Evolutionary conservation across 148 eudicot species (phyloP).

Genomic region (Limonium bicolor): DNA sequence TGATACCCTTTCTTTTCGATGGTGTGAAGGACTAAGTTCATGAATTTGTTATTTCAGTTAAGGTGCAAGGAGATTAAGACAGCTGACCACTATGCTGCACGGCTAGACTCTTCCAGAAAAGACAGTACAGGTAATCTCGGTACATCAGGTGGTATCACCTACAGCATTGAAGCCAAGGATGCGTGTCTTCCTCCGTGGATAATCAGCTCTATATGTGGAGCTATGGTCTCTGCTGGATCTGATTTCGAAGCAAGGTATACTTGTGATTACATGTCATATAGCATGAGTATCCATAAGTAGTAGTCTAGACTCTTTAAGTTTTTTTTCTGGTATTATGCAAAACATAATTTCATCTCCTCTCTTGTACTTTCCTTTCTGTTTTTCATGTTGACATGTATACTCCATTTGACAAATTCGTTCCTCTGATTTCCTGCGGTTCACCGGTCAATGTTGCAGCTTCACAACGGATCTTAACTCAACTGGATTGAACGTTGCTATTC

Average conservation of each 20-base stretch:
- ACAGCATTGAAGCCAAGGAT: conserved; percentile 74
- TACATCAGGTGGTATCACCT: conserved; percentile 36
- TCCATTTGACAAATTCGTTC: background rate
- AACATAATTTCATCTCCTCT: too few relatives aligned
- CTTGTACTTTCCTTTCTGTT: background rate
- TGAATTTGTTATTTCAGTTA: conserved; percentile 26
- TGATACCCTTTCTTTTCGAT: background rate
- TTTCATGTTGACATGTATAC: background rate
- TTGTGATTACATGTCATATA: too few relatives aligned
- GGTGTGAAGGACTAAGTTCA: background rate
- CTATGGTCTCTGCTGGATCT: conserved; percentile 37
- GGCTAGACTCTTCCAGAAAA: conserved; percentile 15
- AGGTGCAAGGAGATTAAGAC: conserved; percentile 73
- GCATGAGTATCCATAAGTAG: too few relatives aligned
- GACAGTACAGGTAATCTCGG: conserved; percentile 23
- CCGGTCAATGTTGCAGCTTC: conserved; percentile 41
- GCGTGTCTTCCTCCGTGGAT: conserved; percentile 81
- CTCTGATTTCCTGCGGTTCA: background rate
- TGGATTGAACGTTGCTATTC: conserved; percentile 65
- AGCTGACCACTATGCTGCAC: conserved; percentile 22
- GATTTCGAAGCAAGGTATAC: conserved; percentile 72
- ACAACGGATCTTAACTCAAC: conserved; percentile 38
- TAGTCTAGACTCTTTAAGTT: too few relatives aligned
- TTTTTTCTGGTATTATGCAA: too few relatives aligned
- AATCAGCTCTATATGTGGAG: conserved; percentile 37